These are phyloP conservation scores for Boletus tylopilopsis DNA, from an alignment of 768 basidiomycete genomes.

Conservation along the genomic window DNA sequence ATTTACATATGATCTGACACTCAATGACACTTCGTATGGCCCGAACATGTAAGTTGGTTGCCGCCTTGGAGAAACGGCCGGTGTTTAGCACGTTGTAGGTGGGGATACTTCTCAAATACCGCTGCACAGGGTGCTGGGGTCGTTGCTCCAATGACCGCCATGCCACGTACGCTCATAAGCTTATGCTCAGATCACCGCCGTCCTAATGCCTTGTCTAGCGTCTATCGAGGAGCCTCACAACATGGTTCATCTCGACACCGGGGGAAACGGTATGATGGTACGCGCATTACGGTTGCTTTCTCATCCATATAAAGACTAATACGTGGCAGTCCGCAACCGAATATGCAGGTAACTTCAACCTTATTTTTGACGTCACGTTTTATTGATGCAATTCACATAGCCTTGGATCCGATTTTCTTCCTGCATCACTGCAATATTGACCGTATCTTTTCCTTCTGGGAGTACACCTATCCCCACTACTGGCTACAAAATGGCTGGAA, in stretches of 20 bases:
- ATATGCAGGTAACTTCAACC: constrained; percentile 14
- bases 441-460: constrained; percentile 20
- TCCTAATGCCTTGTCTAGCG: constrained; percentile 5
- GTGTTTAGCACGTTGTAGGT: not conserved
- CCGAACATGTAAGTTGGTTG: constrained; percentile 9
- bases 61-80: not conserved
- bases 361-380: not conserved
- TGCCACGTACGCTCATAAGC: not conserved
- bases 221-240: constrained; percentile 18
- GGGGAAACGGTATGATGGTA: constrained; percentile 16
- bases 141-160: not conserved
- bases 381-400: not conserved
- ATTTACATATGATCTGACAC: constrained; percentile 16
- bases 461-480: constrained; percentile 18
- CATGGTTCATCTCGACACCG: constrained; percentile 11
- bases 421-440: constrained; percentile 19
- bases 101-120: constrained; percentile 10
- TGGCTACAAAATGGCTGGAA: constrained; percentile 16
- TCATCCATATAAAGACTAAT: not conserved
- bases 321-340: constrained; percentile 5
- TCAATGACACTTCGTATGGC: constrained; percentile 3
- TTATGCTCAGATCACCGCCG: not conserved
- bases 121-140: not conserved
- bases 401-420: constrained; percentile 18
- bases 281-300: not conserved